Evolutionary conservation across 768 basidiomycete genomes (phyloP).

Genomic region (Sporobolomyces roseus): DNA sequence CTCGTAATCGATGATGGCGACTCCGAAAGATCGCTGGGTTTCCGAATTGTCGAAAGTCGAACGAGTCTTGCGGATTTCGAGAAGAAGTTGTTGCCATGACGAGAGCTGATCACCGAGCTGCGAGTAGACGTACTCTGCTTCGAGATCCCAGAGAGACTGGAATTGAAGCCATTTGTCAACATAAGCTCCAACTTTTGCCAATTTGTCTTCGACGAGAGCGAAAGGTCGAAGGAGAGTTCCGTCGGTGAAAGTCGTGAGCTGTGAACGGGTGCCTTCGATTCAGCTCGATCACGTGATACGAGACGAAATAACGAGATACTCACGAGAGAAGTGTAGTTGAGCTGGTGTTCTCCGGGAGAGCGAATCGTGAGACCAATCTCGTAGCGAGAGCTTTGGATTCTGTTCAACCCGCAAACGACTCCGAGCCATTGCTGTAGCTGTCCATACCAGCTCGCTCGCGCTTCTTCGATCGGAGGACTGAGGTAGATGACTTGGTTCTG

Average conservation of each 20-base stretch:
- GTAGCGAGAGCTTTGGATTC: conserved; percentile 92
- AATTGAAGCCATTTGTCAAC: conserved; percentile 98
- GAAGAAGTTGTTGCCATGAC: conserved; percentile 87
- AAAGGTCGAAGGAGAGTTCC: conserved; percentile 76
- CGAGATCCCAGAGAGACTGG: conserved; percentile 97
- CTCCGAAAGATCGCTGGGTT: conserved; percentile 83
- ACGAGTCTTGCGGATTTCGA: conserved; percentile 93
- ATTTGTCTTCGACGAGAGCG: conserved; percentile 76
- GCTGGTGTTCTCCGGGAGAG: conserved; percentile 61
- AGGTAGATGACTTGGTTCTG: conserved; percentile 98
- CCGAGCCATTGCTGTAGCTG: conserved; percentile 88
- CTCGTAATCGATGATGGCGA: conserved; percentile 93
- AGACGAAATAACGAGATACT: conserved; percentile 43
- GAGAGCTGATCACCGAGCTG: conserved; percentile 89
- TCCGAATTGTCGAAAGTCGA: conserved; percentile 96
- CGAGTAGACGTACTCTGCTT: conserved; percentile 92
- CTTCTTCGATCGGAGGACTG: conserved; percentile 94
- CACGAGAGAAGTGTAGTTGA: conserved; percentile 78
- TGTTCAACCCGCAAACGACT: conserved; percentile 78
- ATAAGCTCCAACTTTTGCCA: conserved; percentile 80
- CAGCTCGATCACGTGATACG: neutral
- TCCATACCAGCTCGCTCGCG: conserved; percentile 79
- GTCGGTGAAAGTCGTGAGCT: conserved; percentile 73
- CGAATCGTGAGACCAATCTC: conserved; percentile 92
- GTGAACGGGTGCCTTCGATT: neutral